Evolutionary conservation across 441 rosid genomes (phyloP), one percentile per base, ranked within the genome.

Genomic region (Kokia cookei): DNA sequence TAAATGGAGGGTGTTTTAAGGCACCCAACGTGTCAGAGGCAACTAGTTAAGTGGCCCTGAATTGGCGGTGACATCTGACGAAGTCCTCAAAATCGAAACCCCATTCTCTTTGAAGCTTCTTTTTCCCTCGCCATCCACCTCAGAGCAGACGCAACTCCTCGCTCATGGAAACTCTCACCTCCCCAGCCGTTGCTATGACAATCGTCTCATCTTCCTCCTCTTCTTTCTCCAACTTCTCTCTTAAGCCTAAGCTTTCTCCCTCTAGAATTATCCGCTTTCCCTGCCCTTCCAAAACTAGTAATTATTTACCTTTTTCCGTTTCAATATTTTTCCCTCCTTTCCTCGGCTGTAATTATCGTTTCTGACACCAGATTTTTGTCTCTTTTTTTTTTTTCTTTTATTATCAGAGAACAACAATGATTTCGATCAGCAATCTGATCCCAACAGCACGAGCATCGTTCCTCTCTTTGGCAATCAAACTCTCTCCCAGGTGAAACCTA

Each of bases 161-260:
- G 78, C 42, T 87, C 85, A 94, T 94, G 97, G 96, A 86, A 86
- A 74, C 90, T 64, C 78, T 92, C 45, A 78, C 87, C 82, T 80
- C 96, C 1, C 22, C 71, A 51, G 77, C 93, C 5, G 82, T 96
- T 51, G 73, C 92, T 2, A 50, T 50, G 54, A 50, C 17, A 4
- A 80, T 82, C 81, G 73, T 89, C 76, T 82, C 96, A 10, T 80
- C 92, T 14, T 86, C 92, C 3, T 77, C 89, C 10, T 81, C 93
- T n/a, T 73, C 87, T 32, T 78, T 89, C 64, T 80, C 94, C 14
- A 71, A 90, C 74, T 89, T 94, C 83, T 84, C 91, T 13, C 86
- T 86, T 0, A 87, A 79, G 69, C 78, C 85, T 73, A 84, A 80
- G 68, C 82, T 76, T 51, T 71, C 81, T 15, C 81, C 79, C 0